Conservation (phyloP, 2,329 filamentous ascomycete species). For the Thelonectria rubi region DNA sequence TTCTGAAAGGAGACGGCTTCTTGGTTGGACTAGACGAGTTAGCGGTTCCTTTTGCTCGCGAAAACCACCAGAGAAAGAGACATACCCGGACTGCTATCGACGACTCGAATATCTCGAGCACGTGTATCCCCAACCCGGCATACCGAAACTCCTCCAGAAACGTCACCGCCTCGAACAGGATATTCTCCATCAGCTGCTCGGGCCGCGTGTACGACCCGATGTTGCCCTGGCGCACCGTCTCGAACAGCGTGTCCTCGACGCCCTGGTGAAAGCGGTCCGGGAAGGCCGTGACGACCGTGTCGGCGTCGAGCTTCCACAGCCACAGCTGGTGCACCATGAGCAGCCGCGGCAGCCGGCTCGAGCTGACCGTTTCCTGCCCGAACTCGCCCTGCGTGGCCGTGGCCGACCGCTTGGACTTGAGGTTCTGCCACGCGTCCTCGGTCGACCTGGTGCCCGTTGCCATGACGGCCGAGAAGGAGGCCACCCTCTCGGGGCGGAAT, state of each 20-base stretch:
- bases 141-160: slow-evolving; percentile 28
- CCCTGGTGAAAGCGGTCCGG: slow-evolving; percentile 21
- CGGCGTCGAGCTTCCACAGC: slow-evolving; percentile 35
- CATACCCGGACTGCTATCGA: slow-evolving; percentile 21
- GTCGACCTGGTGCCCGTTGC: no score
- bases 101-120: slow-evolving; percentile 30
- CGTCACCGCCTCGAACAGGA: slow-evolving; percentile 19
- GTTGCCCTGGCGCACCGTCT: slow-evolving; percentile 29
- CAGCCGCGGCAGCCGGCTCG: not conserved
- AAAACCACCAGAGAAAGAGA: no score
- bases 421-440: not conserved
- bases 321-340: slow-evolving; percentile 33
- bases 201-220: slow-evolving; percentile 8
- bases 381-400: not conserved
- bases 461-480: not conserved
- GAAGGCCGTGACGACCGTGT: slow-evolving; percentile 27
- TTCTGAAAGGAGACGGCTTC: not conserved
- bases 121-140: slow-evolving; percentile 27
- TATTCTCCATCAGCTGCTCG: slow-evolving; percentile 23
- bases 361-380: not conserved
- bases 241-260: slow-evolving; percentile 25
- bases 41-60: not conserved
- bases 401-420: not conserved
- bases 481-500: not conserved
- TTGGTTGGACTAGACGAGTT: not conserved